Evolutionary conservation across 257 asterid genomes (phyloP).

Genomic region (Rhazya stricta): DNA sequence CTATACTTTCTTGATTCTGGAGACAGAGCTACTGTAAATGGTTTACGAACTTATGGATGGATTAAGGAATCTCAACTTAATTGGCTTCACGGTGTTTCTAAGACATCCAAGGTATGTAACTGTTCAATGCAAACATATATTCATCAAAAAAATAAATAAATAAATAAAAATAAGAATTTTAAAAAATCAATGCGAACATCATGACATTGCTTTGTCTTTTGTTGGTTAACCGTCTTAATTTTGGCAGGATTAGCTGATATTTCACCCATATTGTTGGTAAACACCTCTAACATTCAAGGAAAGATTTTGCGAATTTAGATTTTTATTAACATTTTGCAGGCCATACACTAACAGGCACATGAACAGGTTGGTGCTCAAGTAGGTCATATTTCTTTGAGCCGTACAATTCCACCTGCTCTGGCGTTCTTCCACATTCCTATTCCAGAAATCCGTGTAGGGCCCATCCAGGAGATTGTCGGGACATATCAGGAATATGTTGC

Average conservation of each 20-base stretch:
- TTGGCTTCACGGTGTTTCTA: constrained; percentile 67
- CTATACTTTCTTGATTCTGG: constrained; percentile 92
- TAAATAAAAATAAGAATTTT: too few relatives aligned
- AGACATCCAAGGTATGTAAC: constrained; percentile 45
- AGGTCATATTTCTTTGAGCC: constrained; percentile 1
- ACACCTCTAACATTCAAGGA: background rate
- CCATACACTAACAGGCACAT: constrained; percentile 50
- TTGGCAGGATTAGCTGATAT: background rate
- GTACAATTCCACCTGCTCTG: constrained; percentile 44
- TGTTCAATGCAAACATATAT: background rate
- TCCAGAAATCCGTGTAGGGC: constrained; percentile 80
- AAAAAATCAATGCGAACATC: too few relatives aligned
- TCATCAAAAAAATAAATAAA: too few relatives aligned
- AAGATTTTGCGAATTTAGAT: constrained; percentile 24
- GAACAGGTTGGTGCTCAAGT: constrained; percentile 20
- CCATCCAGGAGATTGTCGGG: constrained; percentile 55
- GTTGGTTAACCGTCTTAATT: background rate
- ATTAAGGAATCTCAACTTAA: constrained; percentile 85
- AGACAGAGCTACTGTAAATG: constrained; percentile 69
- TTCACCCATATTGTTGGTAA: background rate
- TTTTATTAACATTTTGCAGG: constrained; percentile 50
- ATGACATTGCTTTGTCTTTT: background rate
- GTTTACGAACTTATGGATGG: constrained; percentile 79
- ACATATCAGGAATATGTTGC: constrained; percentile 54
- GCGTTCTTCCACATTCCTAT: constrained; percentile 95